These are phyloP conservation scores for Trichoderma hamatum DNA, from an alignment of 2,329 filamentous ascomycete genomes.

Conservation along the genomic window DNA sequence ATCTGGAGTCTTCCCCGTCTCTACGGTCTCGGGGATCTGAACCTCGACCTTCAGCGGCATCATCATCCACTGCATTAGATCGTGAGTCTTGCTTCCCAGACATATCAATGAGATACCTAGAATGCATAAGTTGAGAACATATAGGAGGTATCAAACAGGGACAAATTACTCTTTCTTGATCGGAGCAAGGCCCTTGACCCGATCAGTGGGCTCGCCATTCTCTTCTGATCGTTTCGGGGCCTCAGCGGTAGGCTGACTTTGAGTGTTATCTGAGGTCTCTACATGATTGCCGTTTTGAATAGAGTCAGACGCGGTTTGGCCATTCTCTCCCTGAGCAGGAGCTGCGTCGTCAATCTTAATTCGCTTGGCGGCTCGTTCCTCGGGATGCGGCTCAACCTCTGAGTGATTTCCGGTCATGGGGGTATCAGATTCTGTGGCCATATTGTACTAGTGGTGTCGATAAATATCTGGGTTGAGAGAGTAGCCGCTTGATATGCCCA, in stretches of 20 bases:
- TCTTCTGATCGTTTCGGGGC: conserved; percentile 23
- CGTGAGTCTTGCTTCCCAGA: conserved; percentile 35
- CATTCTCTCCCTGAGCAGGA: conserved; percentile 25
- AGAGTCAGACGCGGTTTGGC: conserved; percentile 30
- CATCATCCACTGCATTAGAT: conserved; percentile 47
- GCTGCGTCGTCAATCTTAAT: conserved; percentile 53
- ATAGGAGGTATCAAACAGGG: conserved; percentile 15
- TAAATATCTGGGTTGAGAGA: neutral
- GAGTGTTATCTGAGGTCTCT: conserved; percentile 28
- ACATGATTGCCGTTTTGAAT: conserved; percentile 30
- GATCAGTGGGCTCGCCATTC: conserved; percentile 33
- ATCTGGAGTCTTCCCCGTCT: conserved; percentile 57
- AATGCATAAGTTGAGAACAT: neutral
- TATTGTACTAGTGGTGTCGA: conserved; percentile 26
- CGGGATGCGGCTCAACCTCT: conserved; percentile 28
- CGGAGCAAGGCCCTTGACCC: conserved; percentile 63
- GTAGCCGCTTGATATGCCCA: neutral
- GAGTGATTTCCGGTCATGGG: conserved; percentile 32
- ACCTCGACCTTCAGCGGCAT: conserved; percentile 52
- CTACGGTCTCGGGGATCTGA: conserved; percentile 46
- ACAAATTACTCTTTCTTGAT: conserved; percentile 70
- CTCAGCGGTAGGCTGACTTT: conserved; percentile 27
- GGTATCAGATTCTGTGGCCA: conserved; percentile 36
- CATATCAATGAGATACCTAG: conserved; percentile 49
- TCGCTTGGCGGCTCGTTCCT: conserved; percentile 59